Base-by-base conservation (phyloP, 2,329 filamentous ascomycete species). In the Sporothrix brunneoviolacea region DNA sequence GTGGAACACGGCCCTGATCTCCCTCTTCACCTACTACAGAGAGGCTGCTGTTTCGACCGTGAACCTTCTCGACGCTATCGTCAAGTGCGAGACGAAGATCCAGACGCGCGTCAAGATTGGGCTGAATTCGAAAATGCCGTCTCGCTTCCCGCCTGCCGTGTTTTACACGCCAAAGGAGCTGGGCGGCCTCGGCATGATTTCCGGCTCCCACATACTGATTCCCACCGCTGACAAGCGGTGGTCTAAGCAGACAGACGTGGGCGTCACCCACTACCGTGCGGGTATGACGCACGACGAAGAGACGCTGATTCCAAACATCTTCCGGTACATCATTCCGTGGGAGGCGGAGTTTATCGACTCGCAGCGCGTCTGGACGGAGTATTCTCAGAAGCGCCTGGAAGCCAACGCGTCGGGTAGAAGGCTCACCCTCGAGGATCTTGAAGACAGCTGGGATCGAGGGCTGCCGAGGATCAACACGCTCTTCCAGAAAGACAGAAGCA, bases 11-110 rank as follows among this genome's bases (percentile, higher is more conserved):
- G 93, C 89, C 1, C 70, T 98, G 58, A 98, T 98, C 62, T 91
- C 93, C 1, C 79, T 98, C 22, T 98, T 98, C 71, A 97, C 93
- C 0, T 98, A 98, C 69, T 98, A 98, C 65, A 88, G 93, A 65
- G 93, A 98, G 65, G 93, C 93, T 42, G 93, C 93, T 15, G 91
- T 97, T 2, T 95, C 91, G 1, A 98, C 94, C 0, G 88, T 97
- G 54, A 87, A 89, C 55, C 75, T 98, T 4, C 78, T 98, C 3
- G 93, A 98, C 64, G 96, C 91, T 0, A 98, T 98, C 60, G 93
- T 98, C 65, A 98, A 98, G 71, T 98, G 93, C 60, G 93, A 98
- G 70, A 98, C 94, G 13, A 98, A 98, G 75, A 98, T 98, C 48
- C 93, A 98, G 70, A 98, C 93, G 4, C 82, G 93, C 65, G 93